Evolutionary conservation across 768 basidiomycete species (phyloP), one percentile per base, ranked within the genome.

Genomic region (Basidioascus undulatus): DNA sequence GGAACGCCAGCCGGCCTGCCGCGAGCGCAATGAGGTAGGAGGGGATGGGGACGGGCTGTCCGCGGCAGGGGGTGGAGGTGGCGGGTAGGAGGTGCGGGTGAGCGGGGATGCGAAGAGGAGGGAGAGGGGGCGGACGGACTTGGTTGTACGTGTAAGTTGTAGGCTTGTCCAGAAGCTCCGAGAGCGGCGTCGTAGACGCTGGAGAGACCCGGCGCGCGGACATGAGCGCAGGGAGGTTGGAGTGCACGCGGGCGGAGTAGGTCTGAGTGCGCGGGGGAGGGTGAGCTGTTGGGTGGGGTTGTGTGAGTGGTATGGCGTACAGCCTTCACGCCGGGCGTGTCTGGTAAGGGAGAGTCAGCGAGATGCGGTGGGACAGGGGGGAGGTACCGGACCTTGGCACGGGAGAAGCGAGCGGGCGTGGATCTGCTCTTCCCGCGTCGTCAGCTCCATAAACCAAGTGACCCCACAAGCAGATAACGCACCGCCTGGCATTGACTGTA

Each of bases 21-120:
- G 87, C 87, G 40, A 94, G 75, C 3, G 89, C 89, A 37, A 94
- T 66, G n/a, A 94, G 63, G 54, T 96, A 94, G 1, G 76, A 72
- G 1, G 89, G 81, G 43, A 94, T 84, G 4, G 79, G 71, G 16
- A 81, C 68, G 6, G 69, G 71, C 80, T 96, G 51, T n/a, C n/a
- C n/a, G n/a, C n/a, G n/a, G n/a, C n/a, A n/a, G n/a, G n/a, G n/a
- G n/a, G n/a, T n/a, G n/a, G n/a, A n/a, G n/a, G 12, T 24, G 23
- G 24, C 43, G 27, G 3, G 32, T 24, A 24, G 19, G 23, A 45
- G n/a, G n/a, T n/a, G 23, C 36, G n/a, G 27, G 32, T 19, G n/a
- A 7, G 25, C 10, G 16, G 25, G 32, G 8, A 30, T 21, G 24
- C 15, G 24, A 6, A 35, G 27, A 34, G 19, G 7, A 37, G 12